Evolutionary conservation across 805 yeast species (phyloP).

Genomic region (Ogataea salicorniae): DNA sequence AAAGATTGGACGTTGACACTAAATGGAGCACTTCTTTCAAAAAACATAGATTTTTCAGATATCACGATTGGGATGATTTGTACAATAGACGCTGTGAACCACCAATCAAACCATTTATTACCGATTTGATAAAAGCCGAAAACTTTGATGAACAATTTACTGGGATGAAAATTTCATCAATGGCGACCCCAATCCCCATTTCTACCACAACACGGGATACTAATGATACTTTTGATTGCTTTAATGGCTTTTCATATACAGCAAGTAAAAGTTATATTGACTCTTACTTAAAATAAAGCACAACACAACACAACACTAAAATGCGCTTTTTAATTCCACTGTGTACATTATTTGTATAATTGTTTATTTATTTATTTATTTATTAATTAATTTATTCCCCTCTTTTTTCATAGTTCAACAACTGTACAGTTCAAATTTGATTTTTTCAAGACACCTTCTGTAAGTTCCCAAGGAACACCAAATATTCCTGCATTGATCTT

Average conservation of each 20-base stretch:
- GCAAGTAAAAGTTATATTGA: conserved; percentile 37
- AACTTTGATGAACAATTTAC: conserved; percentile 78
- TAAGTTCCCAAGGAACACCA: conserved; percentile 70
- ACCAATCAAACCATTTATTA: conserved; percentile 71
- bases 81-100: conserved; percentile 48
- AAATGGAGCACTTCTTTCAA: conserved; percentile 46
- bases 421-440: conserved; percentile 37
- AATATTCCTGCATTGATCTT: conserved; percentile 78
- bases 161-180: conserved; percentile 37
- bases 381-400: neutral
- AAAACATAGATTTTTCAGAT: conserved; percentile 67
- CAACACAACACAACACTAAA: neutral
- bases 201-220: neutral
- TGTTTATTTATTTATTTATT: neutral
- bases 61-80: conserved; percentile 60
- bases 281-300: conserved; percentile 10
- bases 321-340: neutral
- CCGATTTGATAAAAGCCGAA: conserved; percentile 71
- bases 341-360: neutral
- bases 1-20: conserved; percentile 53
- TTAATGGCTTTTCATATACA: conserved; percentile 41
- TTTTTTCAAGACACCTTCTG: conserved; percentile 47
- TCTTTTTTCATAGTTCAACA: conserved; percentile 34
- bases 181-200: conserved; percentile 7
- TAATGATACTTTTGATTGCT: conserved; percentile 17